Conservation (phyloP, 1,284 basidiomycete genomes). For the Ceraceosorus guamensis region DNA sequence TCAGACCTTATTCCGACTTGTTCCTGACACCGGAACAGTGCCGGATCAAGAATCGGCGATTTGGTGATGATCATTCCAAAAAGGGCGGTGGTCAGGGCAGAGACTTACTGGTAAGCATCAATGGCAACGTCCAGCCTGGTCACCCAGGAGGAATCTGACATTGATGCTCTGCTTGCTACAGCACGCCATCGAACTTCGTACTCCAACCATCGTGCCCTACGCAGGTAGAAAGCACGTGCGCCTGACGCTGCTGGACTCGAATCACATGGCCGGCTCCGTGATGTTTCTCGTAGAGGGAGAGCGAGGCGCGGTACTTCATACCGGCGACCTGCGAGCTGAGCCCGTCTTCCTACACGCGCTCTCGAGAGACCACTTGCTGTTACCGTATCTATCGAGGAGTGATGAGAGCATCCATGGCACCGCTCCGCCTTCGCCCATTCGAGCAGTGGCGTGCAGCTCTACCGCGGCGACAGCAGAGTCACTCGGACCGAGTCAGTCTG, state of each 20-base stretch:
- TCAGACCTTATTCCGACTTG: constrained; percentile 27
- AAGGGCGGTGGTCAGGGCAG: constrained; percentile 8
- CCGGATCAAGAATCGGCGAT: constrained; percentile 11
- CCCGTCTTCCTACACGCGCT: constrained; percentile 66
- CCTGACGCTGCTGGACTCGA: constrained; percentile 78
- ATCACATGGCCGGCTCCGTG: constrained; percentile 85
- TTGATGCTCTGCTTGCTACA: background rate
- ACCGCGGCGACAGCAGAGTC: background rate
- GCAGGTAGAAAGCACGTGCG: constrained; percentile 57
- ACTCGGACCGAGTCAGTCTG: background rate
- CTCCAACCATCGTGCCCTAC: constrained; percentile 61
- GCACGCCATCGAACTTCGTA: constrained; percentile 49
- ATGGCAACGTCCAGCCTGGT: too few species aligned
- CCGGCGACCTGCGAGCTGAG: constrained; percentile 85
- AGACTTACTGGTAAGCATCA: constrained; percentile 12
- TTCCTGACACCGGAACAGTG: constrained; percentile 19
- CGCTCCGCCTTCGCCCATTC: constrained; percentile 3
- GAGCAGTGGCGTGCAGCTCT: background rate
- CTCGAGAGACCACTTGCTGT: constrained; percentile 61
- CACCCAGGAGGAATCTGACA: too few species aligned
- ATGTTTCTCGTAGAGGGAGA: constrained; percentile 83
- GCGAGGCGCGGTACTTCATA: constrained; percentile 70
- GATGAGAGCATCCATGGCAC: constrained; percentile 9
- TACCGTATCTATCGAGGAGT: constrained; percentile 57
- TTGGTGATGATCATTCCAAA: constrained; percentile 3